phyloP scores from a whole-genome alignment of 176 grass and related monocot species.

The maize (Zea mays) region DNA sequence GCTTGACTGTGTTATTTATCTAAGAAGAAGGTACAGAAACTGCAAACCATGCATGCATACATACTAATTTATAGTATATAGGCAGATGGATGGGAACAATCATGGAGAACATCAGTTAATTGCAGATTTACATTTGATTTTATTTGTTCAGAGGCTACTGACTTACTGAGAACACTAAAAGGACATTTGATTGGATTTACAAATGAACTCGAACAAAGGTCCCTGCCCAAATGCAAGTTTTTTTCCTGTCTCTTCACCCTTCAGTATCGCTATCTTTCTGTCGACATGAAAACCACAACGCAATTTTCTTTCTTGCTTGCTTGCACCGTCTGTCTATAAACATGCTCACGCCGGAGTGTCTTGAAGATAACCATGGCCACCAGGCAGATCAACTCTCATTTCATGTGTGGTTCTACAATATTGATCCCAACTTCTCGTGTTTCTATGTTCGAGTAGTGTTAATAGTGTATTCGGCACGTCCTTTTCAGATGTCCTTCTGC shows the following conservation, averaged over 20 bases:
- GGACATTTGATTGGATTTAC: background rate
- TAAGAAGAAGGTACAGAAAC: no score
- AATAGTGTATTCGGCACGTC: no score
- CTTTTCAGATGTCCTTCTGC: slow-evolving; percentile 45
- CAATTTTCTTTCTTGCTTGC: background rate
- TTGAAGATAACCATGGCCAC: background rate
- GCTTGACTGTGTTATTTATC: no score
- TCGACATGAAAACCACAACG: background rate
- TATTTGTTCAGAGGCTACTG: background rate
- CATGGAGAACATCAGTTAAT: background rate
- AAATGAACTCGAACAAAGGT: no score
- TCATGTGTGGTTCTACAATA: background rate
- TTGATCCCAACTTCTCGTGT: no score
- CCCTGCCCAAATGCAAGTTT: background rate
- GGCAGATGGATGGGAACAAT: background rate
- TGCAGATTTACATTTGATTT: background rate
- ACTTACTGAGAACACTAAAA: background rate
- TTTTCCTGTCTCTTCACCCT: background rate
- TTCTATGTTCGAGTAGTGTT: no score
- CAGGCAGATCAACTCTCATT: slow-evolving; percentile 21
- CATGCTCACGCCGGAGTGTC: background rate
- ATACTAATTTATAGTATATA: background rate
- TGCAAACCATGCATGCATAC: background rate
- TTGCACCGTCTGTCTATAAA: background rate
- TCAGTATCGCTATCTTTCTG: background rate